A percentile compares a stretch with the other conserved stretches of the same genome.
phyloP scores from a whole-genome alignment of 129 eudicot genomes.

The Erigeron canadensis region DNA sequence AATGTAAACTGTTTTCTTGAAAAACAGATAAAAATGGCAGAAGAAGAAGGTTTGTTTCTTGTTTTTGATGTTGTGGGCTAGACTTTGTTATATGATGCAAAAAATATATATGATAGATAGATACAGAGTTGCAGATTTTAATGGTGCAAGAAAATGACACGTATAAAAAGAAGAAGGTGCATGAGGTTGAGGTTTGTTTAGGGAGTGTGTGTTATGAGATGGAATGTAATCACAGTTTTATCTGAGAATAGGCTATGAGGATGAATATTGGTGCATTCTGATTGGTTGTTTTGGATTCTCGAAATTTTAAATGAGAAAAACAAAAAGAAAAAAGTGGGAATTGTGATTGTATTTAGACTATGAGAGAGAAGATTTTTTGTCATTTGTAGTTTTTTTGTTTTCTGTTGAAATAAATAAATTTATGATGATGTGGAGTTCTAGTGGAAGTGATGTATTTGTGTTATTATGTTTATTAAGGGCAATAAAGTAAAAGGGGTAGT shows the following conservation, averaged over 20 bases:
- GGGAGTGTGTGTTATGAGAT: slow-evolving; percentile 38
- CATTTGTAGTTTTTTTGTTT: slow-evolving; percentile 20
- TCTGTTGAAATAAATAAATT: neutral
- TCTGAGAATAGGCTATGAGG: slow-evolving; percentile 43
- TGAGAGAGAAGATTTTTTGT: slow-evolving; percentile 32
- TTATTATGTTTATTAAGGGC: too few species aligned
- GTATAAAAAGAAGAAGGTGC: slow-evolving; percentile 40
- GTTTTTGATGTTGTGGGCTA: neutral
- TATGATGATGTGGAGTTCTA: neutral
- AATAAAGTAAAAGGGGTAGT: neutral
- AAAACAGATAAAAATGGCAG: slow-evolving; percentile 19
- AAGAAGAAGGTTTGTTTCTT: neutral
- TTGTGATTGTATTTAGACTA: slow-evolving; percentile 40
- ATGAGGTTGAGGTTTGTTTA: slow-evolving; percentile 64
- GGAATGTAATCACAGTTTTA: slow-evolving; percentile 30
- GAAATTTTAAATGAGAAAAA: neutral
- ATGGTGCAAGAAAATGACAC: slow-evolving; percentile 70
- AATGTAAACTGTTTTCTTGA: slow-evolving; percentile 19
- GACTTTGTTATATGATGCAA: slow-evolving; percentile 8
- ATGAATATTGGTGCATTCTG: slow-evolving; percentile 62
- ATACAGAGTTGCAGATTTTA: slow-evolving; percentile 32
- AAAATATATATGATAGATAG: slow-evolving; percentile 10
- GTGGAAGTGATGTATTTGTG: neutral
- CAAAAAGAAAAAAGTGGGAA: neutral
- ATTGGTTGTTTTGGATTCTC: slow-evolving; percentile 86